Conservation (phyloP, 2,329 filamentous ascomycete genomes). For the Cryphonectria carpinicola region DNA sequence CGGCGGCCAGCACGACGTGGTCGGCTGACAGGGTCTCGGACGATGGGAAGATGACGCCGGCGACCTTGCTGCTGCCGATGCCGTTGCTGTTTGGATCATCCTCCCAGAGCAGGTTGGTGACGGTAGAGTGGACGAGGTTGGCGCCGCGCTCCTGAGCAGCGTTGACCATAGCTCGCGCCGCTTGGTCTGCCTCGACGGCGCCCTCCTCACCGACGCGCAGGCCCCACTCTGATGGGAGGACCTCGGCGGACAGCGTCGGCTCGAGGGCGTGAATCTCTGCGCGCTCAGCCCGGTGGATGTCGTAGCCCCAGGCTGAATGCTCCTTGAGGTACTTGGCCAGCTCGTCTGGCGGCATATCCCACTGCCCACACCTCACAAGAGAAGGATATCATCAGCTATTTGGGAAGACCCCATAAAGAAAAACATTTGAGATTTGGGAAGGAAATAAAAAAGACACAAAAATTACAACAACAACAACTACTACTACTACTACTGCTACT, state of each 20-base stretch:
- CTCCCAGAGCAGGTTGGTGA: slow-evolving; percentile 29
- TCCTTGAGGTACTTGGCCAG: slow-evolving; percentile 32
- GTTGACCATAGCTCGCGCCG: slow-evolving; percentile 32
- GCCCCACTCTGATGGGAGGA: slow-evolving; percentile 23
- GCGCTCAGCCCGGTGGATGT: slow-evolving; percentile 31
- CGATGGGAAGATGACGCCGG: slow-evolving; percentile 29
- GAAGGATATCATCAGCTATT: neutral
- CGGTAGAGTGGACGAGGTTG: slow-evolving; percentile 26
- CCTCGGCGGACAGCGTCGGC: slow-evolving; percentile 30
- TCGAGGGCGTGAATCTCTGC: slow-evolving; percentile 32
- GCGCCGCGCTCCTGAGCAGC: slow-evolving; percentile 31
- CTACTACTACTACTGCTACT: neutral
- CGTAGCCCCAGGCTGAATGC: slow-evolving; percentile 37
- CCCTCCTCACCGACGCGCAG: slow-evolving; percentile 58
- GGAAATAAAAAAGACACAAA: neutral
- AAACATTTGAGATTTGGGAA: neutral
- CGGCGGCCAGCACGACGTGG: slow-evolving; percentile 39
- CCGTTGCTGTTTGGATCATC: neutral
- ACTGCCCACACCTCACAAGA: slow-evolving; percentile 14
- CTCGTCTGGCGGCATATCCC: slow-evolving; percentile 33
- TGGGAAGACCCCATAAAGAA: neutral
- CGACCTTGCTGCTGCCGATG: slow-evolving; percentile 11
- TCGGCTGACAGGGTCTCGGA: slow-evolving; percentile 31
- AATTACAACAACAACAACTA: neutral
- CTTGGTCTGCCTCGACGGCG: slow-evolving; percentile 37